These are phyloP conservation scores for Colletotrichum sp. DNA, from an alignment of 2,329 filamentous ascomycete species.

Conservation along the genomic window DNA sequence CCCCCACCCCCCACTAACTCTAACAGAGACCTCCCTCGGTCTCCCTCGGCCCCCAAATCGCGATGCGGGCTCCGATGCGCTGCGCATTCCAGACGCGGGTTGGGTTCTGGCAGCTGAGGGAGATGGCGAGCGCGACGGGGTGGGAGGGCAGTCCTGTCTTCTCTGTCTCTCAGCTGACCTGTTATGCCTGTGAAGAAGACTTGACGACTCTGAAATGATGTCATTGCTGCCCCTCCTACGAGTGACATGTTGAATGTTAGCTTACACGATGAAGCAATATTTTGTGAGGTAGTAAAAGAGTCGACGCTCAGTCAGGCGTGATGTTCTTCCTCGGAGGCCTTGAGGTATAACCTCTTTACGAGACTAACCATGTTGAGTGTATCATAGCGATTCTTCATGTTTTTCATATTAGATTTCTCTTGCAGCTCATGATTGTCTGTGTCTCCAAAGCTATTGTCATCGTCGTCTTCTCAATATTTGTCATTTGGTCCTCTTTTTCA, in stretches of 20 bases:
- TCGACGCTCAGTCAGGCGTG: too few relatives aligned
- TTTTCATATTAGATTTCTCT: too few relatives aligned
- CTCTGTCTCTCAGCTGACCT: neutral
- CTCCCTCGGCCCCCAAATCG: neutral
- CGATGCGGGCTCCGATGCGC: neutral
- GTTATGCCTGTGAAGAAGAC: neutral
- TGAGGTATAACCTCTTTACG: too few relatives aligned
- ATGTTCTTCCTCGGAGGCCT: too few relatives aligned
- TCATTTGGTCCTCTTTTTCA: neutral
- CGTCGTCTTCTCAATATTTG: neutral
- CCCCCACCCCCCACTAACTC: neutral
- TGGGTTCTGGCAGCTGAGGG: neutral
- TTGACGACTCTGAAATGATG: neutral
- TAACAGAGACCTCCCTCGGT: neutral
- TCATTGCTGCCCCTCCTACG: neutral
- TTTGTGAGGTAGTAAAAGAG: too few relatives aligned
- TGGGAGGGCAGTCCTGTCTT: neutral
- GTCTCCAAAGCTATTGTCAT: neutral
- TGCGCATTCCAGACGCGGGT: neutral
- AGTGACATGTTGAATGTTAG: too few relatives aligned
- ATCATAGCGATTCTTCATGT: too few relatives aligned
- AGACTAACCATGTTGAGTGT: too few relatives aligned
- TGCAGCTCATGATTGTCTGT: too few relatives aligned
- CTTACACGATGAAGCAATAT: too few relatives aligned
- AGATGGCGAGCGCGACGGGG: neutral